phyloP scores from a whole-genome alignment of 495 filamentous ascomycete genomes.

The Halenospora varia region DNA sequence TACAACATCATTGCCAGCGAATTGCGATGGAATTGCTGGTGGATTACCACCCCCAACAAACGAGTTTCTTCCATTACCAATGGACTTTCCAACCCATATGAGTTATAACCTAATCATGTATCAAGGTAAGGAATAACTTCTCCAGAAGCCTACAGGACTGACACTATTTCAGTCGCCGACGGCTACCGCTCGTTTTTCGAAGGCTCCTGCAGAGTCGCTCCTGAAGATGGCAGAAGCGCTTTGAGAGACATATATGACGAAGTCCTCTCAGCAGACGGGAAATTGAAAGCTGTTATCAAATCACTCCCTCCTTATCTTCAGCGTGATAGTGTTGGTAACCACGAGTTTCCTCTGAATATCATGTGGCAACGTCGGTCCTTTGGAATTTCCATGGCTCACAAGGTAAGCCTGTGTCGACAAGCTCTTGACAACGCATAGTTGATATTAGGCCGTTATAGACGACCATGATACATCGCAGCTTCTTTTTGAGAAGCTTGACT shows the following conservation, averaged over 20 bases:
- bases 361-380: neutral
- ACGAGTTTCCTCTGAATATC: neutral
- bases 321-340: neutral
- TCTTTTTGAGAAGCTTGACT: neutral
- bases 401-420: neutral
- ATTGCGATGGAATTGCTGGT: neutral
- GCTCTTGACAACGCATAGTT: neutral
- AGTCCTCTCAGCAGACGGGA: neutral
- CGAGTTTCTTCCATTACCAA: neutral
- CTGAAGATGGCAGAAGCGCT: neutral
- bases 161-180: neutral
- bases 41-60: neutral
- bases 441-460: neutral
- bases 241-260: neutral
- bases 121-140: neutral
- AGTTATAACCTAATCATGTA: neutral
- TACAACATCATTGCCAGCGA: neutral
- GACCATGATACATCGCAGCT: neutral
- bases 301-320: neutral
- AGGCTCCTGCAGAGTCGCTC: neutral
- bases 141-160: neutral
- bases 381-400: neutral
- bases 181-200: neutral
- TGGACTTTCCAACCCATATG: neutral
- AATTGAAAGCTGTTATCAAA: neutral